Conservation (phyloP, 108 stramenopile genomes). For the Schizochytrium sp. region DNA sequence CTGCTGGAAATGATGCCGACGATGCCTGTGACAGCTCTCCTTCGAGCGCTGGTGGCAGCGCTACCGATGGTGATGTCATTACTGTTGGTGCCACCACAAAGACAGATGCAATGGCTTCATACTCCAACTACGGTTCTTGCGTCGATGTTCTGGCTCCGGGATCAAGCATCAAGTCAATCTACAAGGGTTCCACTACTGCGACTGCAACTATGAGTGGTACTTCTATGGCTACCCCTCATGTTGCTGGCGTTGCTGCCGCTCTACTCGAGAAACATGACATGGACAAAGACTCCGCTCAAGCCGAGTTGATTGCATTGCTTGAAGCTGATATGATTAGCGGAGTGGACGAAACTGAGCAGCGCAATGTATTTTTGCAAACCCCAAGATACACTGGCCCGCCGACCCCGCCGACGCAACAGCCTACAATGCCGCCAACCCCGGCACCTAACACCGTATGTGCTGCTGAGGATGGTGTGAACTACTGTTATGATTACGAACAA, state of each 20-base stretch:
- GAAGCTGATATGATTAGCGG: neutral
- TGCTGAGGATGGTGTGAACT: neutral
- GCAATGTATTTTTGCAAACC: constrained; percentile 1
- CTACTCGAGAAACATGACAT: constrained; percentile 27
- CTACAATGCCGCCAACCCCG: constrained; percentile 46
- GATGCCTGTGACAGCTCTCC: constrained; percentile 63
- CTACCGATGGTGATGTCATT: neutral
- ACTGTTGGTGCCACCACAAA: neutral
- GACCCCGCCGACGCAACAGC: neutral
- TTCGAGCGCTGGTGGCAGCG: constrained; percentile 48
- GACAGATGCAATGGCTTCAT: neutral
- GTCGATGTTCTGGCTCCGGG: constrained; percentile 63
- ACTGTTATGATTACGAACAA: neutral
- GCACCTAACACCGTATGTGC: neutral
- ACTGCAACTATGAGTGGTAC: constrained; percentile 57
- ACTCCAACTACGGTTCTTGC: constrained; percentile 64
- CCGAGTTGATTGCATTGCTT: neutral
- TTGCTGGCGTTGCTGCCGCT: constrained; percentile 62
- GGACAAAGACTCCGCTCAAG: neutral
- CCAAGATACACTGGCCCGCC: constrained; percentile 41
- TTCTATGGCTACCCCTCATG: constrained; percentile 68
- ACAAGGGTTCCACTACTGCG: neutral
- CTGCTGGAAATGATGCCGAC: constrained; percentile 63
- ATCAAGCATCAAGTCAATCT: constrained; percentile 36
- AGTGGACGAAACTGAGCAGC: neutral